Percentiles rank a stretch among this genome's conserved stretches.
phyloP scores from a whole-genome alignment of 768 basidiomycete species.

The Exidia glandulosa region DNA sequence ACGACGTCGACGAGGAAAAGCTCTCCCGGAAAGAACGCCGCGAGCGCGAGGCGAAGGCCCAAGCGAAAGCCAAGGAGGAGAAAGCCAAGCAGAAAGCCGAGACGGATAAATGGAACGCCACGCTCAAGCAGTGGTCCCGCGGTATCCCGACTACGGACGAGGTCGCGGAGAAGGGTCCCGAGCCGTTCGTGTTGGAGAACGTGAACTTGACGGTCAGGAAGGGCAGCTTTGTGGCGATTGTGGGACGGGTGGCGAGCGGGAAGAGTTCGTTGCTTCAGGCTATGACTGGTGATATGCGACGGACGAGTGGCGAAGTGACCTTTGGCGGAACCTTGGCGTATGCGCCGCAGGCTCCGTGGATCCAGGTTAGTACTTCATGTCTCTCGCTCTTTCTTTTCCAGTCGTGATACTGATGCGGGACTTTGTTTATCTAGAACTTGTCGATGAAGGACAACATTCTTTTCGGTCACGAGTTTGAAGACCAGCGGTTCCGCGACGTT shows the following conservation, averaged over 20 bases:
- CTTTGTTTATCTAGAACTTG: conserved; percentile 50
- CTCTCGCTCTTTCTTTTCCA: neutral
- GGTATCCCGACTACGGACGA: neutral
- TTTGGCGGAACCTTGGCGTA: conserved; percentile 21
- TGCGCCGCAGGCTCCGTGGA: conserved; percentile 23
- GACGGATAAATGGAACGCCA: conserved; percentile 19
- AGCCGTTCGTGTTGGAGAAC: conserved; percentile 39
- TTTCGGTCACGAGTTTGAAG: conserved; percentile 59
- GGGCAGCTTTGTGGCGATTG: conserved; percentile 58
- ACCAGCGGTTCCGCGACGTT: conserved; percentile 44
- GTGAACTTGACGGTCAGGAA: conserved; percentile 35
- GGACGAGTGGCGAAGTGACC: conserved; percentile 42
- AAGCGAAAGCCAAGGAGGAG: conserved; percentile 8
- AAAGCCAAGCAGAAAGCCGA: conserved; percentile 9
- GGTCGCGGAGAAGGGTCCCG: conserved; percentile 2
- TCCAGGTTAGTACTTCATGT: conserved; percentile 14
- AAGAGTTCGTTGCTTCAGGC: conserved; percentile 55
- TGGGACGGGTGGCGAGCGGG: conserved; percentile 64
- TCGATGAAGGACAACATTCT: conserved; percentile 64
- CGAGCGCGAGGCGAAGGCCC: neutral
- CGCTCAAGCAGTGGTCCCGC: conserved; percentile 8
- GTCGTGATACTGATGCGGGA: neutral
- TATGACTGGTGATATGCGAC: conserved; percentile 58
- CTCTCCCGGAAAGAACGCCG: conserved; percentile 6
- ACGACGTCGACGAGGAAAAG: conserved; percentile 17